A percentile compares a stretch with the other conserved stretches of the same genome.
phyloP scores from a whole-genome alignment of 805 yeast genomes.

The Priceomyces haplophilus region DNA sequence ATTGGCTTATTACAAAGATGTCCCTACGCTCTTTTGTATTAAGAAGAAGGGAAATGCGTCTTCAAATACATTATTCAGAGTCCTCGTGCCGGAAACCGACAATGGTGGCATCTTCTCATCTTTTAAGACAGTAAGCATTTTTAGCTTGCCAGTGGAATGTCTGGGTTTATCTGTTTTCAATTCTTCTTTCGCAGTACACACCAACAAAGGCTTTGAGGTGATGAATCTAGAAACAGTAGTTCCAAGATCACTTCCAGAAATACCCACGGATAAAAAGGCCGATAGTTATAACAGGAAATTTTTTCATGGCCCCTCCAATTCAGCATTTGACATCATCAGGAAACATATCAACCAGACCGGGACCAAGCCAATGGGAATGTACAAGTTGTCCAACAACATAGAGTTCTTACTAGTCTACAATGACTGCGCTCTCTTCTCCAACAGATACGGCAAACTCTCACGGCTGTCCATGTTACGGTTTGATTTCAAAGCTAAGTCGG shows the following conservation, averaged over 20 bases:
- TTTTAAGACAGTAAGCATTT: conserved; percentile 39
- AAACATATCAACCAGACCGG: conserved; percentile 36
- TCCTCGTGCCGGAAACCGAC: conserved; percentile 54
- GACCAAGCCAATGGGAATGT: conserved; percentile 60
- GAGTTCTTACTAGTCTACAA: conserved; percentile 65
- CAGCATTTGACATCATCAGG: conserved; percentile 37
- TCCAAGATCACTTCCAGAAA: conserved; percentile 57
- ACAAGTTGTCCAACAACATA: conserved; percentile 50
- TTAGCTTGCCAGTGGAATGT: conserved; percentile 55
- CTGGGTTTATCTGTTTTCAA: conserved; percentile 61
- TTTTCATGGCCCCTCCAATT: conserved; percentile 2
- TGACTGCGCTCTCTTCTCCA: conserved; percentile 64
- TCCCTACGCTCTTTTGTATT: conserved; percentile 55
- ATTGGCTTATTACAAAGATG: conserved; percentile 65
- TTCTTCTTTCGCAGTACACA: conserved; percentile 63
- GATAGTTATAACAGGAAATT: conserved; percentile 30
- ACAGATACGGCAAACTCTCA: conserved; percentile 54
- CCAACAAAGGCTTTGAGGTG: conserved; percentile 65
- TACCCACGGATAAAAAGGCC: conserved; percentile 30
- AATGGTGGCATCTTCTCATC: conserved; percentile 45
- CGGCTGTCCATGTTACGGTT: conserved; percentile 43
- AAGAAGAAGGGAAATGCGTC: conserved; percentile 48
- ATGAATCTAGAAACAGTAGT: conserved; percentile 56
- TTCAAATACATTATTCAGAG: conserved; percentile 50
- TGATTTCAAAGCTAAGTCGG: conserved; percentile 35